Base-by-base conservation (phyloP, 306 rosid genomes). In the Hippophae tibetana region DNA sequence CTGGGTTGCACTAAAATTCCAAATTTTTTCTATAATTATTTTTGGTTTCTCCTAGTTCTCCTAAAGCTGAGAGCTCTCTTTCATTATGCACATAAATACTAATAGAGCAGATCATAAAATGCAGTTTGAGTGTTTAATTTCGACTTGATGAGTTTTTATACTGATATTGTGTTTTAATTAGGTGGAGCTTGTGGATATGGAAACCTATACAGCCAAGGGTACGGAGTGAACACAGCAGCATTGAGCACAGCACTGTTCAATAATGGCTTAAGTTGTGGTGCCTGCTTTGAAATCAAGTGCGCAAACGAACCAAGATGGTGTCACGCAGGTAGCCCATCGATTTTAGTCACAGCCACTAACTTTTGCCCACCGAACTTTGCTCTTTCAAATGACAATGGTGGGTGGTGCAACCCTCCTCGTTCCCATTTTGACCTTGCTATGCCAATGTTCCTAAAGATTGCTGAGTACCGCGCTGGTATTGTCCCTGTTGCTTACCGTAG, bases 131-230 rank as follows among this genome's bases (percentile, higher is more conserved):
- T 31, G 2, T 31, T 31, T 4, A 31, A 31, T 31, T 31, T 31
- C 5, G 5, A 4, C 38, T 31, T 31, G 5, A 31, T 31, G 38
- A 31, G 38, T 31, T 31, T 31, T 18, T 18, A 18, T 4, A 31
- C 38, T 2, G 38, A 31, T 31, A 6, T 14, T 6, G 11, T n/a
- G 46, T 43, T 1, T 31, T 31, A 4, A 31, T 31, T 31, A 90
- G 98, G 98, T 1, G 98, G 98, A 43, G 98, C 98, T 45, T 92
- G 98, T 54, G 98, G 98, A 48, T 92, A 87, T n/a, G 98, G 98
- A 0, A 92, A 92, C 62, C 67, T 92, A 5, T 92, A 92, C 81
- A 92, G 98, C 74, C 98, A 92, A 63, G 98, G 98, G 6, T 92
- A 92, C 47, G 98, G 98, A 0, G 96, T 87, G 53, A 92, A 69